phyloP scores from a whole-genome alignment of 139 green algal species.

The Chlorella sp. region DNA sequence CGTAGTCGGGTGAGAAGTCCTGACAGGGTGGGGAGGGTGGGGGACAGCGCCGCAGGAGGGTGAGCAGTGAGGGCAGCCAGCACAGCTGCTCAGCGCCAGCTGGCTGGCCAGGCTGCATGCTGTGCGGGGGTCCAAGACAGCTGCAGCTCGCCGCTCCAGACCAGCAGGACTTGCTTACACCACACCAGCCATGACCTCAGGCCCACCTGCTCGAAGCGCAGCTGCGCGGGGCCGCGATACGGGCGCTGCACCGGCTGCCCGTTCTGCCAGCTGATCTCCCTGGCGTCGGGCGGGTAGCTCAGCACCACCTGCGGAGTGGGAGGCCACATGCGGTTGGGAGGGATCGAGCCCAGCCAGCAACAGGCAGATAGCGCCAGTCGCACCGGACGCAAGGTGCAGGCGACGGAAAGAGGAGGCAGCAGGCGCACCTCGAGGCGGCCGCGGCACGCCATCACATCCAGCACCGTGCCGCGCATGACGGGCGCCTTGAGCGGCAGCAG shows the following conservation, averaged over 20 bases:
- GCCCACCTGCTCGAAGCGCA: slow-evolving; percentile 45
- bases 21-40: too few species aligned
- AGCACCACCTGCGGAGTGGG: slow-evolving; percentile 43
- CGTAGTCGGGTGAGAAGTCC: slow-evolving; percentile 41
- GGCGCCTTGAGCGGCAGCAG: slow-evolving; percentile 62
- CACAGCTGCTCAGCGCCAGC: slow-evolving; percentile 33
- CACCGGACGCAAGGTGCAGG: not conserved
- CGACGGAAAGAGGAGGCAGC: not conserved
- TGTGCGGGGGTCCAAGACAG: too few species aligned
- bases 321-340: not conserved
- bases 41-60: too few species aligned
- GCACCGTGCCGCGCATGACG: slow-evolving; percentile 67
- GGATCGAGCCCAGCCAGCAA: not conserved
- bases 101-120: too few species aligned
- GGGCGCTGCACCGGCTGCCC: slow-evolving; percentile 58
- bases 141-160: too few species aligned
- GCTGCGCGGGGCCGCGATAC: slow-evolving; percentile 49
- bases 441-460: slow-evolving; percentile 58
- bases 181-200: too few species aligned
- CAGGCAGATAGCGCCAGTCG: too few species aligned
- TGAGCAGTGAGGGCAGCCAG: too few species aligned
- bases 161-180: too few species aligned
- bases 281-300: slow-evolving; percentile 51
- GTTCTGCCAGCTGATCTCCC: slow-evolving; percentile 63
- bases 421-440: slow-evolving; percentile 47